Percentiles rank a stretch among this genome's conserved stretches.
phyloP scores from a whole-genome alignment of 1,139 yeast species.

The Geotrichum histeridarum region DNA sequence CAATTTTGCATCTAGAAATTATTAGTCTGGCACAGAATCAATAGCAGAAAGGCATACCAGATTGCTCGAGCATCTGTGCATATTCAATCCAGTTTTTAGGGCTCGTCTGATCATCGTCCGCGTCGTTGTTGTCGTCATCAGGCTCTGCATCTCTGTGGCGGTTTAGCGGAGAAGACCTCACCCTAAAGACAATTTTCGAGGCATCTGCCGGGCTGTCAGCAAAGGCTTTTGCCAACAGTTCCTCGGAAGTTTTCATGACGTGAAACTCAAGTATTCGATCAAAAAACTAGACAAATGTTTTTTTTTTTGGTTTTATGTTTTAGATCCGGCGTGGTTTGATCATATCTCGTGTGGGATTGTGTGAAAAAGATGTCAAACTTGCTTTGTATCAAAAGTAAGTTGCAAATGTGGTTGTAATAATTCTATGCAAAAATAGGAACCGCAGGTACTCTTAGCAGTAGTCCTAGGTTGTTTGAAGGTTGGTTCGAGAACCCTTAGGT shows the following conservation, averaged over 20 bases:
- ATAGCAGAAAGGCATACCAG: constrained; percentile 1
- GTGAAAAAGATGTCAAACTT: not conserved
- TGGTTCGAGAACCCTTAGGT: not conserved
- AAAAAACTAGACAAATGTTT: not conserved
- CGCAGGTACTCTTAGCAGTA: no score
- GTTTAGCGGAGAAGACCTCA: constrained; percentile 8
- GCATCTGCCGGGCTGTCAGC: constrained; percentile 15
- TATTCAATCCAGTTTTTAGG: constrained; percentile 17
- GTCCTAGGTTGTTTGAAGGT: no score
- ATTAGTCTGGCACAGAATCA: not conserved
- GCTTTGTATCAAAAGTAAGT: no score
- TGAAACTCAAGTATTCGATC: no score
- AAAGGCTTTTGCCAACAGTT: constrained; percentile 18
- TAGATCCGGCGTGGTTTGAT: constrained; percentile 4
- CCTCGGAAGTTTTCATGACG: constrained; percentile 10
- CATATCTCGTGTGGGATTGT: not conserved
- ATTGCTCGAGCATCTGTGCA: constrained; percentile 15
- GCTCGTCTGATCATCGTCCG: not conserved
- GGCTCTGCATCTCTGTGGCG: not conserved
- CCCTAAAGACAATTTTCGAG: constrained; percentile 12
- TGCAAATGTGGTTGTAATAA: no score
- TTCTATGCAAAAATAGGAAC: no score
- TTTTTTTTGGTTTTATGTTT: not conserved
- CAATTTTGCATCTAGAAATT: constrained; percentile 4
- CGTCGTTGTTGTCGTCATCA: not conserved